Evolutionary conservation across 1,284 basidiomycete species (phyloP), one percentile per base, ranked within the genome.

Genomic region (Gymnopus androsaceus): DNA sequence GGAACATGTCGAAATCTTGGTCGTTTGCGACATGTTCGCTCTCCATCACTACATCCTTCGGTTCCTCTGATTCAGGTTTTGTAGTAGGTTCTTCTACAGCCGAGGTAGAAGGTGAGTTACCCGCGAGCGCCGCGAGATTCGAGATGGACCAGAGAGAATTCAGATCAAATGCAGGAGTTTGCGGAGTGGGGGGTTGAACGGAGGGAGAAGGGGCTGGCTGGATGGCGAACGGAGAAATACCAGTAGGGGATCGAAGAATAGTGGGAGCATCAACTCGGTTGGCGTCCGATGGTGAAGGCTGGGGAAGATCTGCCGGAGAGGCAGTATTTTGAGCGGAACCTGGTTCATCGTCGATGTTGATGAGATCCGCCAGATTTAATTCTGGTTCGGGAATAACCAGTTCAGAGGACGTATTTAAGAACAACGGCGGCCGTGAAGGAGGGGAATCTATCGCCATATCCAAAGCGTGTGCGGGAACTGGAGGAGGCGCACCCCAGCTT

Each of bases 1-100:
- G 69, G 65, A 92, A 88, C 84, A 91, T 90, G 61, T 92, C 90
- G 64, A 92, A 91, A 67, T 90, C 90, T 57, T 83, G 79, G 68
- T 91, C 88, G 46, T 86, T 82, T 4, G 84, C 81, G 37, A 69
- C 68, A 15, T 70, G 68, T 11, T 57, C 45, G 34, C 72, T 75
- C 30, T 79, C 80, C 66, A 80, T 77, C 3, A 66, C 60, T 9
- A 71, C 68, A 12, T 77, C 78, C 46, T 76, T 77, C 17, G 69
- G 69, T 19, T 74, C 74, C 44, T 68, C 69, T 5, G 67, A 66
- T 23, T 65, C 65, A 17, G 54, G 33, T 42, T 63, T 60, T 6
- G 64, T 57, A 27, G 68, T 60, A 25, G 63, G 56, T 33, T 58
- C n/a, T n/a, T n/a, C 64, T 15, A 54, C 55, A 17, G 62, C 58